Percentiles rank a stretch among this genome's conserved stretches.
These are phyloP conservation scores for Pneumocystis carinii DNA, from an alignment of 1,139 yeast genomes.

Conservation along the genomic window DNA sequence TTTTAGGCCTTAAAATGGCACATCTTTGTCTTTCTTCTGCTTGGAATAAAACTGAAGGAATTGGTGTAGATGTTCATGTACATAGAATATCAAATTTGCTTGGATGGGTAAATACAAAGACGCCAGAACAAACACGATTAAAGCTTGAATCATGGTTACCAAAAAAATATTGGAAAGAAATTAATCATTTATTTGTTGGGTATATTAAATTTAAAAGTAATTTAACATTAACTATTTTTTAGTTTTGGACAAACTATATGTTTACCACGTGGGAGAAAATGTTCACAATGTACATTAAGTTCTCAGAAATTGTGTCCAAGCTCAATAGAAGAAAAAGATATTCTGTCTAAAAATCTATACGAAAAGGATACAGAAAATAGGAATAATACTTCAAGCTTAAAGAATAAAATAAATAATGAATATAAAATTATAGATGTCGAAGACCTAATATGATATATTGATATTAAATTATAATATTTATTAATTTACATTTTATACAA, in stretches of 20 bases:
- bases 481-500: not conserved
- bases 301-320: slow-evolving; percentile 36
- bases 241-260: slow-evolving; percentile 85
- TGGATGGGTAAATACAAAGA: slow-evolving; percentile 40
- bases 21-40: slow-evolving; percentile 65
- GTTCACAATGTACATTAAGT: slow-evolving; percentile 58
- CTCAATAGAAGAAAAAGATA: slow-evolving; percentile 2
- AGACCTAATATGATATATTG: not conserved
- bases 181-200: slow-evolving; percentile 70
- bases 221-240: not conserved
- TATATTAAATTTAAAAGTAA: not conserved
- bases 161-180: slow-evolving; percentile 56
- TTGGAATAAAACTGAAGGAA: slow-evolving; percentile 60
- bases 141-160: slow-evolving; percentile 68
- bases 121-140: slow-evolving; percentile 62
- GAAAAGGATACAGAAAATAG: not conserved
- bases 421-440: slow-evolving; percentile 1
- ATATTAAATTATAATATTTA: not conserved
- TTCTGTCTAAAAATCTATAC: not conserved
- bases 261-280: slow-evolving; percentile 52
- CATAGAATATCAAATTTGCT: slow-evolving; percentile 49
- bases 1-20: slow-evolving; percentile 81
- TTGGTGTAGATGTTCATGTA: slow-evolving; percentile 89
- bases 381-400: not conserved
- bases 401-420: not conserved